Evolutionary conservation across 2,329 filamentous ascomycete genomes (phyloP), one percentile per base, ranked within the genome.

Genomic region (Fusarium armeniacum): DNA sequence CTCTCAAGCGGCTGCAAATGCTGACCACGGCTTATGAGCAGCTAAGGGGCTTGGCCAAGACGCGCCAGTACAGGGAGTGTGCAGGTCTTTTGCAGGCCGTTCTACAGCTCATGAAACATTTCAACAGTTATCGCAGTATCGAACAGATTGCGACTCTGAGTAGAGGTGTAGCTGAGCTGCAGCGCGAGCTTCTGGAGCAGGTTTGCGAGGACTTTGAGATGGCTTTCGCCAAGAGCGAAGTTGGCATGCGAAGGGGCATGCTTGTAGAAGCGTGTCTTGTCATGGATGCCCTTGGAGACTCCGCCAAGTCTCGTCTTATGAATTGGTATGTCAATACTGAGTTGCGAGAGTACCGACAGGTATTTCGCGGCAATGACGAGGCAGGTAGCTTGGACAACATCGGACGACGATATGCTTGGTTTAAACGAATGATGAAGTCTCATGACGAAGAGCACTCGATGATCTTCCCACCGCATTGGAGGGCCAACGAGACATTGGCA

Each of bases 131-230:
- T 79, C 87, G 96, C 62, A 97, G 94, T 74, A 98, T 99, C 73
- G 95, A 98, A 78, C 96, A 99, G 85, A 98, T 99, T 77, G 96
- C 96, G 30, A 92, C 92, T 1, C 85, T 99, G 68, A 97, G 93
- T 77, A 90, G 93, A 53, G 97, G 97, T 75, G 96, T 99, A 36
- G 91, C 94, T 8, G 96, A 98, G 74, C 85, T 99, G 69, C 96
- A 99, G 82, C 86, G 94, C 64, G 94, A 98, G 79, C 82, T 99
- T 62, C 83, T 98, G 60, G 96, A 99, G 82, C 96, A 99, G 81
- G 91, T 99, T n/a, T 99, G 96, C 78, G 96, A 98, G 81, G 96
- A 99, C 80, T 99, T 99, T 77, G 96, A 99, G 83, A 87, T 98
- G 62, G 92, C 93, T 0, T 99, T 98, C 80, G 91, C 94, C 22